Evolutionary conservation across 1,284 basidiomycete species (phyloP).

Genomic region (Cutaneotrichosporon curvatum): DNA sequence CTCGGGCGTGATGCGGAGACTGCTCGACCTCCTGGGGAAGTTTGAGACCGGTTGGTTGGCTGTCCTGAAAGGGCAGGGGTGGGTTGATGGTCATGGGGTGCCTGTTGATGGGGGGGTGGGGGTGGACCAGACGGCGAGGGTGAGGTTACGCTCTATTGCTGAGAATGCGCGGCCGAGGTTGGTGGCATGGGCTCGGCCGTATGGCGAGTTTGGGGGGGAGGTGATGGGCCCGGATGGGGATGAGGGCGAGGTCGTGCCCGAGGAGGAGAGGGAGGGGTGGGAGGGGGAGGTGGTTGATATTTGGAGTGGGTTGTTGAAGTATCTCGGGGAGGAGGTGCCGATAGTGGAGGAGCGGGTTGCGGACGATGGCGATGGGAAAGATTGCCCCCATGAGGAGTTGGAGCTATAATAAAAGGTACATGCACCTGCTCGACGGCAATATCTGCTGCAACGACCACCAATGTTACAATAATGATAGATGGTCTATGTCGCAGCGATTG

Average conservation of each 20-base stretch:
- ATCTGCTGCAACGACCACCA: too few relatives aligned
- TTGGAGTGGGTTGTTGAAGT: conserved; percentile 20
- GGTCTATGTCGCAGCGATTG: too few relatives aligned
- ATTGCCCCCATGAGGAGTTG: too few relatives aligned
- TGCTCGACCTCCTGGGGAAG: conserved; percentile 19
- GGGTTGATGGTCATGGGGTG: conserved; percentile 10
- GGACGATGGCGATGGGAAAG: too few relatives aligned
- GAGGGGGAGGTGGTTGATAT: conserved; percentile 17
- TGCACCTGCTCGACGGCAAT: too few relatives aligned
- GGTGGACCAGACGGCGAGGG: conserved; percentile 25
- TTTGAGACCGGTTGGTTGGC: conserved; percentile 28
- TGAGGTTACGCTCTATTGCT: conserved; percentile 27
- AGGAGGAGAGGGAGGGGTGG: conserved; percentile 11
- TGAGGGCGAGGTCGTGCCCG: conserved; percentile 7
- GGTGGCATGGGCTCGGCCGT: conserved; percentile 31
- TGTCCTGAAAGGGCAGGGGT: conserved; percentile 24
- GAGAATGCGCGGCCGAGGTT: conserved; percentile 20
- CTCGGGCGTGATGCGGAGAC: conserved; percentile 10
- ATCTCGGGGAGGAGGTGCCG: conserved; percentile 4
- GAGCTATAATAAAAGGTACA: too few relatives aligned
- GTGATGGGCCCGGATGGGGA: conserved; percentile 8
- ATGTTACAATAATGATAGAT: too few relatives aligned
- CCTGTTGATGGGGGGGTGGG: background rate
- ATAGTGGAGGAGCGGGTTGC: background rate
- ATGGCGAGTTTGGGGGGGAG: conserved; percentile 27